phyloP scores from a whole-genome alignment of 106 monocot genomes.

The Cymbidium sinense region DNA sequence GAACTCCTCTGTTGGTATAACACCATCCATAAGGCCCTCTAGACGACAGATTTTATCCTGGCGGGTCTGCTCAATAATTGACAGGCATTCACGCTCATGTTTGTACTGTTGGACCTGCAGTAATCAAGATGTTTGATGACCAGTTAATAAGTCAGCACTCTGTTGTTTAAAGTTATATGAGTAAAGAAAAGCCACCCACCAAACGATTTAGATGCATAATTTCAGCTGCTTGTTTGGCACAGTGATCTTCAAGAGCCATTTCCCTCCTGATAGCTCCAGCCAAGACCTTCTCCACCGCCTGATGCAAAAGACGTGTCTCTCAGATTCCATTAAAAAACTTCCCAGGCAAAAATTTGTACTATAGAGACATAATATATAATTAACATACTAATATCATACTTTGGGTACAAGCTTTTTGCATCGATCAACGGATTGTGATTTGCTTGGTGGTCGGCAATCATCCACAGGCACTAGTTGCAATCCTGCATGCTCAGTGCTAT shows the following conservation, averaged over 20 bases:
- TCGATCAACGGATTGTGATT: constrained; percentile 30
- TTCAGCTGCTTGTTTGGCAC: constrained; percentile 80
- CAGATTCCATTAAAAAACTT: not conserved
- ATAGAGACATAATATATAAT: not conserved
- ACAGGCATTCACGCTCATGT: constrained; percentile 92
- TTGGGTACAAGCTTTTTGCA: constrained; percentile 53
- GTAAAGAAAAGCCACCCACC: constrained; percentile 26
- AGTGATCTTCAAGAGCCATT: constrained; percentile 81
- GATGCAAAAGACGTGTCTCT: constrained; percentile 6
- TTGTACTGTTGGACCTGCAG: constrained; percentile 91
- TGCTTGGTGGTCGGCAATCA: not conserved
- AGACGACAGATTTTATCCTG: constrained; percentile 89
- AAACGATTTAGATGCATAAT: constrained; percentile 76
- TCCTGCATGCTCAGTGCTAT: constrained; percentile 25
- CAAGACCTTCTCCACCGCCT: constrained; percentile 95
- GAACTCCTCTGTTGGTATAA: constrained; percentile 81
- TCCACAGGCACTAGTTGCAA: constrained; percentile 63
- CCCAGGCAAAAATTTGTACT: not conserved
- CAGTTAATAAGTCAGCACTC: not conserved
- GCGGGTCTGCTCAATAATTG: constrained; percentile 63
- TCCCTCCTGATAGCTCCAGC: constrained; percentile 94
- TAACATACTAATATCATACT: constrained; percentile 22
- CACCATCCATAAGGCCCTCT: constrained; percentile 89
- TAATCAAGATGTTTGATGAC: constrained; percentile 3
- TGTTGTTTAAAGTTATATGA: constrained; percentile 3